Percentiles rank a stretch among this genome's conserved stretches.
These are phyloP conservation scores for Moricandia arvensis DNA, from an alignment of 345 rosid genomes.

Conservation along the genomic window DNA sequence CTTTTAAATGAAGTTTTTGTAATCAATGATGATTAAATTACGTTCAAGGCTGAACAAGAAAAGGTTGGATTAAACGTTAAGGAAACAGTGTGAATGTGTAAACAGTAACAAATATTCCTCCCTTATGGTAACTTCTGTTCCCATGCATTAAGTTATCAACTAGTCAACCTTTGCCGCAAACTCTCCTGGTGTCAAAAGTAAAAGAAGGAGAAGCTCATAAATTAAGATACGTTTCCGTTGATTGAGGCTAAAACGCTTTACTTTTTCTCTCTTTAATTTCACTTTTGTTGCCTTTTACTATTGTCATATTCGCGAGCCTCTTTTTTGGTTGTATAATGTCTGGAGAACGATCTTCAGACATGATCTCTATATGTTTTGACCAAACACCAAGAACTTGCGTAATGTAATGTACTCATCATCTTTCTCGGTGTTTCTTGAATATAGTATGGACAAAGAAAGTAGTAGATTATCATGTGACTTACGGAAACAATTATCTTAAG, in stretches of 20 bases:
- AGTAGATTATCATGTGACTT: neutral
- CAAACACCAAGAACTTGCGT: neutral
- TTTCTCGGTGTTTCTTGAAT: conserved; percentile 9
- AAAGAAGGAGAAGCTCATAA: conserved; percentile 13
- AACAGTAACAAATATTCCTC: conserved; percentile 1
- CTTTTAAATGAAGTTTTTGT: neutral
- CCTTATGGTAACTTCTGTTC: neutral
- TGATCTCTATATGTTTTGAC: conserved; percentile 5
- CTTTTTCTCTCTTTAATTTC: conserved; percentile 19
- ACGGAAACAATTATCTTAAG: neutral
- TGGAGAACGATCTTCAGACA: conserved; percentile 10
- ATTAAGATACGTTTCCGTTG: conserved; percentile 38
- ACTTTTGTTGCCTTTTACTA: conserved; percentile 25
- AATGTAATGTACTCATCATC: neutral
- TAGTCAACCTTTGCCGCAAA: conserved; percentile 2
- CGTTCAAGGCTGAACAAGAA: neutral
- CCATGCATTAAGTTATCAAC: neutral
- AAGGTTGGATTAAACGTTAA: conserved; percentile 22
- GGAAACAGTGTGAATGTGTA: conserved; percentile 22
- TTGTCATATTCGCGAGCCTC: conserved; percentile 21
- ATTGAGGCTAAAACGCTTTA: conserved; percentile 39
- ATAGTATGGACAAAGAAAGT: neutral
- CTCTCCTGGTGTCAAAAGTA: conserved; percentile 12
- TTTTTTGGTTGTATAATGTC: conserved; percentile 8
- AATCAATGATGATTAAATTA: neutral